Evolutionary conservation across 805 yeast species (phyloP).

Genomic region (Huiozyma naganishii): DNA sequence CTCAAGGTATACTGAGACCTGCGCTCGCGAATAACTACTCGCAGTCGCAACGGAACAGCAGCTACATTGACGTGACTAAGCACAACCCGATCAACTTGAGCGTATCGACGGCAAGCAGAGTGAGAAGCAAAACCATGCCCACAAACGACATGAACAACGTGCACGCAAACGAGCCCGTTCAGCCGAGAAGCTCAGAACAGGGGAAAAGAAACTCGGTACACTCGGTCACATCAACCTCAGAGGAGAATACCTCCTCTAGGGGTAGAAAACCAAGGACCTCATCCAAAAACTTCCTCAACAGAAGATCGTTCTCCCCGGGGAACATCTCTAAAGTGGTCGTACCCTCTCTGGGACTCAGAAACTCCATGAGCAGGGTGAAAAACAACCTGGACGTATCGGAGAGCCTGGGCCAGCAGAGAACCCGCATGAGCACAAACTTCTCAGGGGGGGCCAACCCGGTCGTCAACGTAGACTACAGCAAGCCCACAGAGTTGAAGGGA

Average conservation of each 20-base stretch:
- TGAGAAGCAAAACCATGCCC: conserved; percentile 19
- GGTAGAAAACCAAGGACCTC: conserved; percentile 21
- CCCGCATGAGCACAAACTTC: conserved; percentile 13
- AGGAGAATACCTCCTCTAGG: conserved; percentile 4
- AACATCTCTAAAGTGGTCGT: conserved; percentile 13
- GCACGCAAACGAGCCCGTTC: background rate
- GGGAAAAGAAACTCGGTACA: conserved; percentile 9
- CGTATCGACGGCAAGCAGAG: conserved; percentile 5
- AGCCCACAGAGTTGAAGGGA: conserved; percentile 12
- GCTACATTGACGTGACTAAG: conserved; percentile 8
- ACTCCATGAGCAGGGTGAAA: conserved; percentile 11
- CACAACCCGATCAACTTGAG: conserved; percentile 4
- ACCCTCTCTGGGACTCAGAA: conserved; percentile 11
- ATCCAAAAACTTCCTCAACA: conserved; percentile 17
- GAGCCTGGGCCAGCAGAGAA: conserved; percentile 1
- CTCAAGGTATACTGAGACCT: background rate
- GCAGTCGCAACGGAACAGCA: conserved; percentile 7
- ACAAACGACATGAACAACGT: conserved; percentile 2
- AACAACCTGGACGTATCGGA: conserved; percentile 3
- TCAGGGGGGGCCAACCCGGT: conserved; percentile 10
- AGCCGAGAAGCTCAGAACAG: background rate
- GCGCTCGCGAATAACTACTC: background rate
- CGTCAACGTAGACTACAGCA: conserved; percentile 10
- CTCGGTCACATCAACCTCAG: conserved; percentile 8
- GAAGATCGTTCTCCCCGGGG: conserved; percentile 24